Conservation (phyloP, 768 basidiomycete species). For the Amanita rimosa region DNA sequence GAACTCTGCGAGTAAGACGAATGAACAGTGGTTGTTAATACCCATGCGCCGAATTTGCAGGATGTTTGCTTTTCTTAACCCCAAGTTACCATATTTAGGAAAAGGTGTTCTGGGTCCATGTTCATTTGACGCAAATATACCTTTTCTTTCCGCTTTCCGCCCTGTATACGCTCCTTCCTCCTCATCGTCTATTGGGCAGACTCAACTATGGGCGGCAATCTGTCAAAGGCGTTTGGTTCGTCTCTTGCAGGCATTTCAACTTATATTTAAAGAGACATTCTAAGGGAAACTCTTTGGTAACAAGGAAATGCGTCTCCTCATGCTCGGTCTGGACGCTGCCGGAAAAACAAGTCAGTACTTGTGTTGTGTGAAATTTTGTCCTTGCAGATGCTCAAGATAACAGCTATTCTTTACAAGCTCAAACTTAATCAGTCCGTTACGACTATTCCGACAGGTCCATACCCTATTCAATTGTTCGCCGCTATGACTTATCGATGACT, state of each 20-base stretch:
- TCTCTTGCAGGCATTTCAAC: constrained; percentile 6
- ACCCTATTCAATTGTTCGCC: neutral
- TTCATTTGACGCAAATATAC: no score
- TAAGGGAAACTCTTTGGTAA: constrained; percentile 91
- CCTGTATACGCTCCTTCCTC: constrained; percentile 4
- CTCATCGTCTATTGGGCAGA: neutral
- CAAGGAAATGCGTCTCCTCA: constrained; percentile 97
- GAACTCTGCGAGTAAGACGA: constrained; percentile 96
- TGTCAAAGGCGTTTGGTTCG: constrained; percentile 76
- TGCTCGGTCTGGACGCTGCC: constrained; percentile 96
- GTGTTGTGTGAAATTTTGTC: neutral
- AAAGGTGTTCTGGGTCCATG: no score
- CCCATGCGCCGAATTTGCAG: constrained; percentile 3
- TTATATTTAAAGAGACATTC: constrained; percentile 7
- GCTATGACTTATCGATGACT: constrained; percentile 4
- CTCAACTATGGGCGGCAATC: constrained; percentile 67
- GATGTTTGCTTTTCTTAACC: no score
- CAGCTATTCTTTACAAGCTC: constrained; percentile 98
- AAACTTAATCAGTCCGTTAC: constrained; percentile 98
- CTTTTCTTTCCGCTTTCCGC: neutral
- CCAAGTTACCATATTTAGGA: no score
- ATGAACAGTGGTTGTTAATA: constrained; percentile 74
- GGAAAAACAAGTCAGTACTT: constrained; percentile 88
- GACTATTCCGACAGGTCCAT: constrained; percentile 88
- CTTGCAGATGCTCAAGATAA: constrained; percentile 2